Evolutionary conservation across 2,329 filamentous ascomycete species (phyloP), one percentile per base, ranked within the genome.

Genomic region (Alternaria dauci): DNA sequence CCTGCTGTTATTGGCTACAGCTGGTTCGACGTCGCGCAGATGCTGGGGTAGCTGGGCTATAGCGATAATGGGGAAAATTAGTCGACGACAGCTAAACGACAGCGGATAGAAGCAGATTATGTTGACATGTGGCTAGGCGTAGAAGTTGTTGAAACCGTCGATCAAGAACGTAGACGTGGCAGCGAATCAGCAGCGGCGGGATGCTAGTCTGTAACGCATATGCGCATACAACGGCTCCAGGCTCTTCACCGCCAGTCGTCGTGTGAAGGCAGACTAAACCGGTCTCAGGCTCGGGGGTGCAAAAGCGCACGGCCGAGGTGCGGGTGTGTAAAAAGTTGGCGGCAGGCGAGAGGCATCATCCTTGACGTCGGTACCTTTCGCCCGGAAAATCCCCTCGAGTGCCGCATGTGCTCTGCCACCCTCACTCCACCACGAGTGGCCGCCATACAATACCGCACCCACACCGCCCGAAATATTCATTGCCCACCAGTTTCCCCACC

Each of bases 321-420:
- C 52, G 30, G 51, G 25, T n/a, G 47, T 55, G 48, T 44, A 67
- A 70, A 71, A 71, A 67, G 62, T 70, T 67, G 67, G 65, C 46
- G 60, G 55, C 50, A 61, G 57, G 43, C 58, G 58, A 58, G 48
- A 52, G 34, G 61, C 61, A 46, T 53, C 55, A 64, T 59, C 59
- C 42, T 47, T 63, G 67, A 65, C 68, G 64, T 58, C 51, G 54
- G 57, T 63, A 61, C 66, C 69, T 68, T 43, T 50, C 16, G 44
- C 43, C 72, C 72, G 72, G 67, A 64, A 72, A 70, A 70, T 69
- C 68, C 63, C 71, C 66, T 63, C 58, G 38, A 56, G 44, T 51
- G 52, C 57, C 57, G 57, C 57, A 59, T 48, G 53, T 59, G 32
- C 20, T 51, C 51, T 52, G 28, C 60, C 55, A 32, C 68, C 60